Evolutionary conservation across 108 stramenopile genomes (phyloP), one percentile per base, ranked within the genome.

Genomic region (Fistulifera solaris): DNA sequence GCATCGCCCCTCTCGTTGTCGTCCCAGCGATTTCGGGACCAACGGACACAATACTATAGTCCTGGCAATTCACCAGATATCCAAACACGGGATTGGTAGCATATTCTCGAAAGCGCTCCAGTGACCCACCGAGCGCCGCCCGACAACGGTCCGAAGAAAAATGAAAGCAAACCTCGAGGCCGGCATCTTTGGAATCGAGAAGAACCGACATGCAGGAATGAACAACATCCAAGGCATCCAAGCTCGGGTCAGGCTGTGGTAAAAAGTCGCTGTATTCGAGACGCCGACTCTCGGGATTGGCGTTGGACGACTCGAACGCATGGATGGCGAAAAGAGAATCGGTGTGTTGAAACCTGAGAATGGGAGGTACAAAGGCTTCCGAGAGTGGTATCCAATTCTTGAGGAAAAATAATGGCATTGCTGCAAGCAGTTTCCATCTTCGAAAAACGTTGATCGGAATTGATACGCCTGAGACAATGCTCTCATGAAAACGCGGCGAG

Each of bases 71-170:
- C 6, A 77, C 78, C 76, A 89, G 64, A 13, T 56, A 68, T 27
- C 70, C 72, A 72, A 89, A 89, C 13, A 77, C 68, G 8, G 87
- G 87, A 59, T 89, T 89, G 28, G 65, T 60, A 7, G 87, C 83
- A 58, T 76, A 78, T n/a, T 59, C 42, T 19, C 77, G 53, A 60
- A 88, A 88, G 13, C 70, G 61, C 27, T 82, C 80, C 21, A 84
- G 46, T 21, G 62, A 76, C 10, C 82, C 81, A 18, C 87, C 83
- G 28, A 70, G 52, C n/a, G 83, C 76, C 26, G 80, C 83, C 4
- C 83, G 70, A 40, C 80, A 82, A 40, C 68, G 52, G 58, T 88
- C 87, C 21, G 75, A 79, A n/a, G 73, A 68, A 66, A 75, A 88
- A 24, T 77, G 60, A 28, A 69, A 88, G 56, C 87, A 88, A n/a